Conservation (phyloP, 306 rosid genomes). For the Malus fusca region DNA sequence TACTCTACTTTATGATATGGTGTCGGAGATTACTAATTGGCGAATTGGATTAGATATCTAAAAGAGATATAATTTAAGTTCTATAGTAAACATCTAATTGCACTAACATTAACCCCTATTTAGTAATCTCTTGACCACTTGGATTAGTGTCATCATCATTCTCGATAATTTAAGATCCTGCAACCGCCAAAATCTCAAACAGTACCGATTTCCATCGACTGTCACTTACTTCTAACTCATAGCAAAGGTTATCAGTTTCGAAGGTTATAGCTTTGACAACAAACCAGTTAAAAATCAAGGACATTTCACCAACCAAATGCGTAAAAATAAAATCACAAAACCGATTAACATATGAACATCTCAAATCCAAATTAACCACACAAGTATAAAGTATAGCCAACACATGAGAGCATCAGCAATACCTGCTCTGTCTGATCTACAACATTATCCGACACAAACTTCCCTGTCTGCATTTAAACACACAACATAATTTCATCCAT, state of each 20-base stretch:
- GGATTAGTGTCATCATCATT: too few relatives aligned
- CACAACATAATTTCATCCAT: background rate
- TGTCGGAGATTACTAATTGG: background rate
- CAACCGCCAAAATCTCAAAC: background rate
- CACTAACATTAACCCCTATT: background rate
- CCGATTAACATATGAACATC: background rate
- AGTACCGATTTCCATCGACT: background rate
- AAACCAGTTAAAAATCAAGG: background rate
- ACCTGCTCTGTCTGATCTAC: slow-evolving; percentile 98
- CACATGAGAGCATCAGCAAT: background rate
- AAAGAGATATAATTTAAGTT: too few relatives aligned
- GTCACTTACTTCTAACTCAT: background rate
- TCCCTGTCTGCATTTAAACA: slow-evolving; percentile 63
- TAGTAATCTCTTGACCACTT: too few relatives aligned
- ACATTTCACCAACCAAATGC: background rate
- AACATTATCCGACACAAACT: slow-evolving; percentile 65
- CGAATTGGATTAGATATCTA: too few relatives aligned
- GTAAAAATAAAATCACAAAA: background rate
- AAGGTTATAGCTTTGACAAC: background rate
- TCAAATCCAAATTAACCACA: background rate
- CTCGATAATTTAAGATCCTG: background rate
- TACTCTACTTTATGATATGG: background rate
- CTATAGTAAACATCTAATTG: too few relatives aligned
- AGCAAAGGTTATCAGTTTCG: background rate
- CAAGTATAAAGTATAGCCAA: background rate